Percentiles rank a stretch among this genome's conserved stretches.
These are phyloP conservation scores for Beauveria brongniartii DNA, from an alignment of 2,329 filamentous ascomycete species.

Conservation along the genomic window DNA sequence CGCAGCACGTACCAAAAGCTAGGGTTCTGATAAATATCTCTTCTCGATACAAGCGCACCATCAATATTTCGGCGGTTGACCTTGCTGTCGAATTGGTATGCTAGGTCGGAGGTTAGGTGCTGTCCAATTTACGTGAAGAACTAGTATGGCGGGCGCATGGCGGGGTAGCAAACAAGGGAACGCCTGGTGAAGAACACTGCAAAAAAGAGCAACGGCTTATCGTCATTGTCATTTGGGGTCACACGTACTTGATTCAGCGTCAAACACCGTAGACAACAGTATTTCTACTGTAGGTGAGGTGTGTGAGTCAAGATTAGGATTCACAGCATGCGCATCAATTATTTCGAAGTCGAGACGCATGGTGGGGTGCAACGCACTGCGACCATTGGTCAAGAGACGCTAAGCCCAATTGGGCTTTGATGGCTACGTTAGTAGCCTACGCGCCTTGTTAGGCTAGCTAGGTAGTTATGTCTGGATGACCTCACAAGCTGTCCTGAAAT, in stretches of 20 bases:
- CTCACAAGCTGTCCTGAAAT: conserved; percentile 10
- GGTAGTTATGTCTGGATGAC: not conserved
- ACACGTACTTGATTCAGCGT: not conserved
- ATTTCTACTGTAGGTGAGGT: not conserved
- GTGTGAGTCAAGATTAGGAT: not conserved
- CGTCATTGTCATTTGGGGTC: not conserved
- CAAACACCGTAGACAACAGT: not conserved
- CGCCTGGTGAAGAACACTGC: not conserved
- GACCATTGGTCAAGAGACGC: not conserved
- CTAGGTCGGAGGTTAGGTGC: not conserved
- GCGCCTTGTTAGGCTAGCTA: not conserved
- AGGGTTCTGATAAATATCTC: not conserved
- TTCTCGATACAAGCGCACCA: not conserved
- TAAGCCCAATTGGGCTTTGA: conserved; percentile 2
- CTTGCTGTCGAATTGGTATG: not conserved
- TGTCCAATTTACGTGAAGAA: not conserved
- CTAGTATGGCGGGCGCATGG: not conserved
- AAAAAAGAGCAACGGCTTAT: not conserved
- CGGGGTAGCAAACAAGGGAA: conserved; percentile 2
- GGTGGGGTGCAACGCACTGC: not conserved
- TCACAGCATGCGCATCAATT: not conserved
- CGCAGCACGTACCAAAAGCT: not conserved
- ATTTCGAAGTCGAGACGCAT: not conserved
- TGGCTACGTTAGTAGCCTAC: not conserved
- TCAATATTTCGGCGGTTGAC: not conserved